Evolutionary conservation across 2,329 filamentous ascomycete species (phyloP), one percentile per base, ranked within the genome.

Genomic region (Sporothrix schenckii): DNA sequence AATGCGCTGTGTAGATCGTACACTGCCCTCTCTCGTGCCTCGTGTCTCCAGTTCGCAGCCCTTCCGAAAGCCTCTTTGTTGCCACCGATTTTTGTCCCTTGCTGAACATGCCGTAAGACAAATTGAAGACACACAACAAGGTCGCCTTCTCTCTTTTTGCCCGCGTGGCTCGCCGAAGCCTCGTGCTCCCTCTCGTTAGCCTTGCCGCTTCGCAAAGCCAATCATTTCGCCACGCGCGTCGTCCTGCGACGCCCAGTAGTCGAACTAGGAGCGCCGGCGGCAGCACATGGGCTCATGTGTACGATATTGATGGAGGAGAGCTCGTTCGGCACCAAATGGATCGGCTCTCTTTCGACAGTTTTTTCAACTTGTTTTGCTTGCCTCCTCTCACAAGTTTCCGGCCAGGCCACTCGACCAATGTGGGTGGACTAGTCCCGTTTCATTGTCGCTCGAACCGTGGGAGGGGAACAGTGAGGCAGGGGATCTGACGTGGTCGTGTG

Each of bases 221-320:
- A 74, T 74, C 72, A 74, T 73, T 73, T 71, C 19, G 67, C 71
- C 72, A 74, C 72, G 72, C 49, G 72, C 61, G 24, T 19, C 47
- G 52, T 11, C 54, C 47, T 68, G 69, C 41, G n/a, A 53, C 44
- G 11, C 11, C 19, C 16, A 61, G 49, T 44, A 61, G 44, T 61
- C 58, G 68, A 69, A 65, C 56, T 16, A 63, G 34, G 19, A 47
- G 58, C 50, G 49, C 44, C 49, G 49, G 21, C 34, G 34, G n/a
- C 58, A 54, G 50, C 68, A 69, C 68, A 69, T 65, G 68, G 66
- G 66, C 66, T 34, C 52, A 69, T 65, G 68, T 41, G 66, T 52
- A 49, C 52, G 39, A 56, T 7, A 13, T 54, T 50, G 47, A 24
- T 54, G 19, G 27, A 47, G 50, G n/a, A 39, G 7, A 7, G 47